Evolutionary conservation across 148 eudicot species (phyloP), one percentile per base, ranked within the genome.

Genomic region (Pharnaceum exiguum): DNA sequence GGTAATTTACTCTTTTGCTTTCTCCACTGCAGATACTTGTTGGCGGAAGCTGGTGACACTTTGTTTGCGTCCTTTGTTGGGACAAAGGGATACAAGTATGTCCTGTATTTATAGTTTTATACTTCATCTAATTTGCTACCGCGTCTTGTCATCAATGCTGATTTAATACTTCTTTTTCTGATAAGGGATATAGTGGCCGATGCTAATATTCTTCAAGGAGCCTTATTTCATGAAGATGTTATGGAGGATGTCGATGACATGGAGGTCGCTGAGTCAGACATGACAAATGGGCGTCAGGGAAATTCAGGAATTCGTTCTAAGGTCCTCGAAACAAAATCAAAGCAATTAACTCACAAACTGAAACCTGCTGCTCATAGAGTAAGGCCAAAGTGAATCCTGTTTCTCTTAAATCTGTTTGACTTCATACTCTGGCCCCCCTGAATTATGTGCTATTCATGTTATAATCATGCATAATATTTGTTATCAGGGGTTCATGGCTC

Each of bases 351-450:
- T 18, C 61, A 55, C 29, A 67, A 71, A 64, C 69, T 76, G 48
- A 85, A 82, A 67, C 99, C 99, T 69, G 99, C 99, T 38, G 99
- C 82, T 76, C 99, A 93, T 74, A 78, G 95, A 74, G 99, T 93
- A 67, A 54, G 76, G 40, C 70, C n/a, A 42, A 22, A 27, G 46
- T 55, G 25, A 50, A 11, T 22, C 5, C 15, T 48, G 46, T 18
- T 24, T 47, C 12, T 47, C 1, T 16, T 30, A 24, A 47, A 23
- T 4, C 30, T 0, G 4, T n/a, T 17, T 22, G 13, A 47, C 10
- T 11, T 47, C 46, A 16, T 62, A 24, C 8, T 40, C 0, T 46
- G 12, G 48, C 27, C 26, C 5, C 31, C 16, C 21, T 48, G 33
- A 5, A 10, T 19, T 31, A 65, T 56, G 36, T 24, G 36, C 36